Percentiles rank a stretch among this genome's conserved stretches.
Conservation (phyloP, 2,329 filamentous ascomycete genomes). For the Trichoderma simmonsii region DNA sequence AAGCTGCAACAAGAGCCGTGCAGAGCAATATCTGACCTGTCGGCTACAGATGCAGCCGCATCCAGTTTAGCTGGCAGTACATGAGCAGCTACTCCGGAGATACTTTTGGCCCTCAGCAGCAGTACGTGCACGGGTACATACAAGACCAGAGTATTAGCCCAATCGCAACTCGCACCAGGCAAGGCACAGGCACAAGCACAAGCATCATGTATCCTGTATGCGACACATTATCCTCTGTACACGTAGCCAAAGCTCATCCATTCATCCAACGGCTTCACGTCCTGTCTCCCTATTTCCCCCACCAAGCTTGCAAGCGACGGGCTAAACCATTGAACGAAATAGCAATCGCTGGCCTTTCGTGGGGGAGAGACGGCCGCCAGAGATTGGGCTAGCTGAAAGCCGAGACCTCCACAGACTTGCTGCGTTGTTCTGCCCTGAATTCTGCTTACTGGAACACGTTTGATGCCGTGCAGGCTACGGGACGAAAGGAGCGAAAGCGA, state of each 20-base stretch:
- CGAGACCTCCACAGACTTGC: background rate
- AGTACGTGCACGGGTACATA: background rate
- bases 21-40: background rate
- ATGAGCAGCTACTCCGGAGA: background rate
- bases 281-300: background rate
- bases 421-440: background rate
- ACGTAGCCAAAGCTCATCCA: background rate
- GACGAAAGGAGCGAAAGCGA: background rate
- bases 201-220: background rate
- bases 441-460: background rate
- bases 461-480: background rate
- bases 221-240: background rate
- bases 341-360: background rate
- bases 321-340: background rate
- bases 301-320: background rate
- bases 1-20: background rate
- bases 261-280: background rate
- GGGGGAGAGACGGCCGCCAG: background rate
- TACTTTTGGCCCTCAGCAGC: background rate
- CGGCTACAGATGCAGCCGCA: background rate
- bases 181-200: background rate
- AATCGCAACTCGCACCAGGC: background rate
- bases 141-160: background rate
- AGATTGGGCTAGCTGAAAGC: background rate
- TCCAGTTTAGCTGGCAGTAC: background rate